Evolutionary conservation across 2,329 filamentous ascomycete species (phyloP).

Genomic region (Fusarium cicatricum): DNA sequence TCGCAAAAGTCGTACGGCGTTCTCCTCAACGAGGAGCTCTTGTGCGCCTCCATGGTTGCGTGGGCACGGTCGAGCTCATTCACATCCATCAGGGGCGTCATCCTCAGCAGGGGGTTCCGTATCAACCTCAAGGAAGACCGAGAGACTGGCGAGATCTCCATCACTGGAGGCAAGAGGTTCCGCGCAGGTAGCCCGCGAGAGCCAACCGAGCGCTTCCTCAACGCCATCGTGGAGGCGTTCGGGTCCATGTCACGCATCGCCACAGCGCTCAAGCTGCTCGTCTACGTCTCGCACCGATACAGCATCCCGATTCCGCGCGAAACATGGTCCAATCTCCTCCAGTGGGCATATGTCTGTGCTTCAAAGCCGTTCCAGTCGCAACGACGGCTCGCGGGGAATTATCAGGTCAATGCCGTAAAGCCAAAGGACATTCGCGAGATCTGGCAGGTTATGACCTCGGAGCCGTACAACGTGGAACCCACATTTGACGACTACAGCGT

Average conservation of each 20-base stretch:
- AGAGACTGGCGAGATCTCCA: constrained; percentile 27
- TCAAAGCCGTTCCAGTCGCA: constrained; percentile 49
- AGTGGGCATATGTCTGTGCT: constrained; percentile 70
- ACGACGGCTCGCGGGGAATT: constrained; percentile 46
- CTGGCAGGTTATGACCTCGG: constrained; percentile 66
- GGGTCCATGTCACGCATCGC: constrained; percentile 71
- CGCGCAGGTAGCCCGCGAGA: constrained; percentile 60
- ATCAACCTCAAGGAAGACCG: constrained; percentile 37
- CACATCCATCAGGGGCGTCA: constrained; percentile 45
- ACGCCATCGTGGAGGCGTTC: constrained; percentile 73
- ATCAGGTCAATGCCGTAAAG: constrained; percentile 47
- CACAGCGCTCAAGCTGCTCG: constrained; percentile 65
- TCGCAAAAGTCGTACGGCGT: constrained; percentile 37
- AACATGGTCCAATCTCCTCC: constrained; percentile 73
- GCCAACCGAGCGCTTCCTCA: constrained; percentile 67
- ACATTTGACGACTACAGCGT: constrained; percentile 64
- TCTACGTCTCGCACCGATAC: constrained; percentile 69
- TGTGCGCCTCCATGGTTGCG: constrained; percentile 54
- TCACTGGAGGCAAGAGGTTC: constrained; percentile 51
- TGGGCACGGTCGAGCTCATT: constrained; percentile 51
- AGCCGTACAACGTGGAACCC: constrained; percentile 65
- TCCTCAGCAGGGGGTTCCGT: constrained; percentile 45
- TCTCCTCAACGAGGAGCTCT: constrained; percentile 49
- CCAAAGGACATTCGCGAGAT: constrained; percentile 58
- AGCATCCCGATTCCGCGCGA: constrained; percentile 61